phyloP scores from a whole-genome alignment of 192 early-diverging fungal species.

The Borealophlyctis nickersoniae region DNA sequence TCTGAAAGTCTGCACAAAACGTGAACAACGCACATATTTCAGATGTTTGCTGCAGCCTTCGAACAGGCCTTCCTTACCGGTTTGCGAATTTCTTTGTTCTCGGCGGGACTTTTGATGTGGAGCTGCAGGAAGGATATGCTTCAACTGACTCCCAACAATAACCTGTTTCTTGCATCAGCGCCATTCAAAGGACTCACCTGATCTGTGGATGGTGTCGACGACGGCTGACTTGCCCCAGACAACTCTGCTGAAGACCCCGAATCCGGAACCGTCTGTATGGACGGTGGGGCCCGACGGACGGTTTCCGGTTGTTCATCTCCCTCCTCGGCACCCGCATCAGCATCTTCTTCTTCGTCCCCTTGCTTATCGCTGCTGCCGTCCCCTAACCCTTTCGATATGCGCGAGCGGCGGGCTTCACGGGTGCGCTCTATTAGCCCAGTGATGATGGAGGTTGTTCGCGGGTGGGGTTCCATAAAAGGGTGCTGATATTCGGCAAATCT shows the following conservation, averaged over 20 bases:
- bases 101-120: too few species aligned
- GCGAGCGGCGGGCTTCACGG: slow-evolving; percentile 27
- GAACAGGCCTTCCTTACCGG: too few species aligned
- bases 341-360: slow-evolving; percentile 35
- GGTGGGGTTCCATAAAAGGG: slow-evolving; percentile 39
- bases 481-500: slow-evolving; percentile 28
- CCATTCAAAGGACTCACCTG: background rate
- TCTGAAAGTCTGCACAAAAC: slow-evolving; percentile 38
- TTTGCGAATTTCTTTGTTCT: too few species aligned
- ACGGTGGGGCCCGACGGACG: background rate
- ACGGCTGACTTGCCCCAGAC: background rate
- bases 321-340: slow-evolving; percentile 6
- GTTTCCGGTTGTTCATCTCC: slow-evolving; percentile 15
- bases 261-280: background rate
- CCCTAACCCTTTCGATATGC: slow-evolving; percentile 11
- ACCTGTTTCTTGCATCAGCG: background rate
- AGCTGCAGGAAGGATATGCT: too few species aligned
- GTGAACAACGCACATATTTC: background rate
- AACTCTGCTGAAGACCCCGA: background rate
- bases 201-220: background rate
- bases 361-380: slow-evolving; percentile 23
- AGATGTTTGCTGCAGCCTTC: too few species aligned
- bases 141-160: too few species aligned
- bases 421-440: slow-evolving; percentile 39
- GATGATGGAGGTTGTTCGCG: slow-evolving; percentile 18